Conservation (phyloP, 169 alveolate genomes). For the Plasmodium reichenowi region DNA sequence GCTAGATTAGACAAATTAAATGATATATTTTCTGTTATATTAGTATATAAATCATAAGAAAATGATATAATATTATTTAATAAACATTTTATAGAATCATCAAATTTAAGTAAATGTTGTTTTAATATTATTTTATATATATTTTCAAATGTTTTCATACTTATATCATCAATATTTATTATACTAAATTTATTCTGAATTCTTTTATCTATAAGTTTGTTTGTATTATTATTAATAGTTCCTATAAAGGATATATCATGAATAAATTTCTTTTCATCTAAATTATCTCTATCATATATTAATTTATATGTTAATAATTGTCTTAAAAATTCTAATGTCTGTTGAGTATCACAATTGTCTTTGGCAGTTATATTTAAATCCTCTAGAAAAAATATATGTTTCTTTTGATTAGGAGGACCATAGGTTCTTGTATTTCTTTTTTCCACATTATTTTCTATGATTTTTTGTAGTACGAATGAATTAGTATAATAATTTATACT, state of each 20-base stretch:
- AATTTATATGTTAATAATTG: conserved; percentile 91
- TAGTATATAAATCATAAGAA: conserved; percentile 87
- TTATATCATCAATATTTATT: conserved; percentile 90
- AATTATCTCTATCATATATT: conserved; percentile 92
- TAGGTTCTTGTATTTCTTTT: conserved; percentile 93
- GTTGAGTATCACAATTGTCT: conserved; percentile 95
- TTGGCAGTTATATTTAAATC: conserved; percentile 96
- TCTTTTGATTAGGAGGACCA: conserved; percentile 95
- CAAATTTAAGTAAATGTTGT: conserved; percentile 92
- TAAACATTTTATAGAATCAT: conserved; percentile 84
- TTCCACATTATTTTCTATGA: conserved; percentile 89
- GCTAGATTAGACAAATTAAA: conserved; percentile 87
- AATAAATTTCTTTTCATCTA: conserved; percentile 93
- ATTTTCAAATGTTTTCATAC: conserved; percentile 88
- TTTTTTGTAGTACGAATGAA: conserved; percentile 86
- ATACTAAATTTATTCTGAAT: conserved; percentile 94
- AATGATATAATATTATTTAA: conserved; percentile 89
- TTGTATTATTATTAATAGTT: conserved; percentile 96
- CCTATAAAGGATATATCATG: conserved; percentile 95
- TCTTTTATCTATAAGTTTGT: conserved; percentile 94
- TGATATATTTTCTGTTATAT: conserved; percentile 75
- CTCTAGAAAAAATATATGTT: conserved; percentile 94
- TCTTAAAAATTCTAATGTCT: conserved; percentile 92
- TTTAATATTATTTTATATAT: conserved; percentile 90
- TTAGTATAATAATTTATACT: conserved; percentile 70